A percentile compares a stretch with the other conserved stretches of the same genome.
phyloP scores from a whole-genome alignment of 257 asterid genomes.

The Leonotis leonurus region DNA sequence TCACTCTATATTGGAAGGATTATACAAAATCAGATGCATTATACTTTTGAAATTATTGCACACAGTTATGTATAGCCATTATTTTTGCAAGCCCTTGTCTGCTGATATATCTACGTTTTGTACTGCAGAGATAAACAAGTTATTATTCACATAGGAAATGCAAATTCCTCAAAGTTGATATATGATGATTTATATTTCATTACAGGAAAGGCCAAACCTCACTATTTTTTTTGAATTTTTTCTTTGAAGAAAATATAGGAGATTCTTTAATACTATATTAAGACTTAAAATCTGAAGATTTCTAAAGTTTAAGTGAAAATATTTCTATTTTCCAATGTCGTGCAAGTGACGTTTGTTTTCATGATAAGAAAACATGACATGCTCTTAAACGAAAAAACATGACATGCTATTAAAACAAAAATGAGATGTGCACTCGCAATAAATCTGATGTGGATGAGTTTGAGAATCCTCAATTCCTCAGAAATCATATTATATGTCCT shows the following conservation, averaged over 20 bases:
- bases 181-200: not conserved
- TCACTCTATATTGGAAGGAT: not conserved
- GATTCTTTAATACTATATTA: no score
- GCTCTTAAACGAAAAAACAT: no score
- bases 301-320: not conserved
- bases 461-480: not conserved
- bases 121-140: no score
- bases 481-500: not conserved
- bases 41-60: constrained; percentile 9
- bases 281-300: no score
- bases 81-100: not conserved
- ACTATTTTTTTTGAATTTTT: no score
- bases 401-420: not conserved
- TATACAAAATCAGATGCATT: constrained; percentile 27
- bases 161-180: not conserved
- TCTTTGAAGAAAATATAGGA: no score
- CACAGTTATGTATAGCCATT: constrained; percentile 21
- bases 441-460: not conserved
- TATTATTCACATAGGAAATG: no score
- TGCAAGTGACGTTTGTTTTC: not conserved
- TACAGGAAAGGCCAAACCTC: not conserved
- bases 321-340: no score
- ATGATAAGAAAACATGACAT: no score
- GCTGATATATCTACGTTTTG: not conserved
- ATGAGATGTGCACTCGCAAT: no score